phyloP scores from a whole-genome alignment of 2,329 filamentous ascomycete genomes.

The Xylaria multiplex region DNA sequence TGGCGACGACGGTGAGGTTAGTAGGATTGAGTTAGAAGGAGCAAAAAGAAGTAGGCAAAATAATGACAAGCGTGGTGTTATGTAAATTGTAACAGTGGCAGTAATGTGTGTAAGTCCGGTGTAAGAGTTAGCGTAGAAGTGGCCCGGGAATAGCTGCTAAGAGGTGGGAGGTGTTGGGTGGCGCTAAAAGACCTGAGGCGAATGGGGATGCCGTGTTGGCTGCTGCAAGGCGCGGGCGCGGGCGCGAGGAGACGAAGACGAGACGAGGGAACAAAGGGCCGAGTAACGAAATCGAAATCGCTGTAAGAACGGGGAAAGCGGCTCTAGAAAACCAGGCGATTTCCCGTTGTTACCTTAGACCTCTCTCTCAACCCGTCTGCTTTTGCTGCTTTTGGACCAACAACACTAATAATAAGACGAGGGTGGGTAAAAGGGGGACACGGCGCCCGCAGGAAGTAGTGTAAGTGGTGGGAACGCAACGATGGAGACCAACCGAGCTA shows the following conservation, averaged over 20 bases:
- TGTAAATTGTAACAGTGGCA: slow-evolving; percentile 9
- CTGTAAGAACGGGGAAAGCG: slow-evolving; percentile 25
- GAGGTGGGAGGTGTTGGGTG: slow-evolving; percentile 11
- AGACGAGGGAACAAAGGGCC: slow-evolving; percentile 44
- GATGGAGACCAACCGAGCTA: slow-evolving; percentile 34
- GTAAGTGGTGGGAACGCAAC: slow-evolving; percentile 31
- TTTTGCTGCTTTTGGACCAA: slow-evolving; percentile 12
- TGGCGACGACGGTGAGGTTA: slow-evolving; percentile 7
- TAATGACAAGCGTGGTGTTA: slow-evolving; percentile 15
- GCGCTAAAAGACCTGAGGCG: slow-evolving; percentile 33
- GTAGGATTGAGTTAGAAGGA: slow-evolving; percentile 2
- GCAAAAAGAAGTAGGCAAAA: slow-evolving; percentile 17
- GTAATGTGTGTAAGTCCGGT: slow-evolving; percentile 16
- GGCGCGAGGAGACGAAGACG: slow-evolving; percentile 37
- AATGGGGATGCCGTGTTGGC: slow-evolving; percentile 33
- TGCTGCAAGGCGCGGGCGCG: slow-evolving; percentile 33
- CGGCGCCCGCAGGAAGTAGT: slow-evolving; percentile 35
- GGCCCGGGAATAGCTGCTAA: slow-evolving; percentile 17
- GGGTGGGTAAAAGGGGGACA: slow-evolving; percentile 30
- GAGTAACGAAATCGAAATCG: slow-evolving; percentile 40
- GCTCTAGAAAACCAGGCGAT: slow-evolving; percentile 28
- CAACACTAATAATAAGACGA: slow-evolving; percentile 24
- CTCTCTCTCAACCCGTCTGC: slow-evolving; percentile 15
- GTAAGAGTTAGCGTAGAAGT: slow-evolving; percentile 10
- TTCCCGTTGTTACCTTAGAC: slow-evolving; percentile 28